Conservation (phyloP, 2,329 filamentous ascomycete genomes). For the Ophiosphaerella herpotricha region DNA sequence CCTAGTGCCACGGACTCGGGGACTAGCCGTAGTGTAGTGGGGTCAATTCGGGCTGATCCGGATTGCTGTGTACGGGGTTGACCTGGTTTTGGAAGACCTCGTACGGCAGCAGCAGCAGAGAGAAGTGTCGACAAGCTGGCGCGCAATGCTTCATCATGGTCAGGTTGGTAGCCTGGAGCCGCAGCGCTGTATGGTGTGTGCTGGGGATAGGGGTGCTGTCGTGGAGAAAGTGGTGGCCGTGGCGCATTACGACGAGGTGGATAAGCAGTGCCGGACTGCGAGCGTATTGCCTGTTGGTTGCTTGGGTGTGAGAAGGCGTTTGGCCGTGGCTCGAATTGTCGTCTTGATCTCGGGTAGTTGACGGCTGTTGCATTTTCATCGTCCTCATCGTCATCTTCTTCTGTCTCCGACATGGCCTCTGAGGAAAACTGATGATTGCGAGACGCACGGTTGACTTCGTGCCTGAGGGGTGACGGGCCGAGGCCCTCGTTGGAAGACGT, state of each 20-base stretch:
- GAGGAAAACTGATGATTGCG: conserved; percentile 41
- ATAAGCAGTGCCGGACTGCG: conserved; percentile 54
- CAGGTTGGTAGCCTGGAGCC: conserved; percentile 75
- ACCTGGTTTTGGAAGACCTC: conserved; percentile 72
- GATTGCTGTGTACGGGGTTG: conserved; percentile 41
- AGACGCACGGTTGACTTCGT: conserved; percentile 33
- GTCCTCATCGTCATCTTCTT: conserved; percentile 58
- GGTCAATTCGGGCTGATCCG: conserved; percentile 50
- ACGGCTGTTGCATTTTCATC: conserved; percentile 85
- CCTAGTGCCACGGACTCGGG: conserved; percentile 63
- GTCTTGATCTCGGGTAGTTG: conserved; percentile 61
- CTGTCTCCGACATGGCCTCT: conserved; percentile 43
- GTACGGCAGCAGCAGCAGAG: conserved; percentile 90
- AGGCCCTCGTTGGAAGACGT: conserved; percentile 67
- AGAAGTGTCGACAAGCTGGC: conserved; percentile 93
- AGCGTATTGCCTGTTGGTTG: conserved; percentile 46
- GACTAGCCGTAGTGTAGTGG: conserved; percentile 61
- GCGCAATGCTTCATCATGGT: conserved; percentile 90
- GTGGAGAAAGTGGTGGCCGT: conserved; percentile 41
- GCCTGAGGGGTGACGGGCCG: conserved; percentile 39
- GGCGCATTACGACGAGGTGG: conserved; percentile 45
- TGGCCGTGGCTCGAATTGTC: conserved; percentile 79
- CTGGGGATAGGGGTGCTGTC: conserved; percentile 49
- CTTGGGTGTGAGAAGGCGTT: conserved; percentile 91
- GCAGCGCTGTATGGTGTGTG: conserved; percentile 69